Evolutionary conservation across 768 basidiomycete species (phyloP).

Genomic region (Leccinum disarticulatum): DNA sequence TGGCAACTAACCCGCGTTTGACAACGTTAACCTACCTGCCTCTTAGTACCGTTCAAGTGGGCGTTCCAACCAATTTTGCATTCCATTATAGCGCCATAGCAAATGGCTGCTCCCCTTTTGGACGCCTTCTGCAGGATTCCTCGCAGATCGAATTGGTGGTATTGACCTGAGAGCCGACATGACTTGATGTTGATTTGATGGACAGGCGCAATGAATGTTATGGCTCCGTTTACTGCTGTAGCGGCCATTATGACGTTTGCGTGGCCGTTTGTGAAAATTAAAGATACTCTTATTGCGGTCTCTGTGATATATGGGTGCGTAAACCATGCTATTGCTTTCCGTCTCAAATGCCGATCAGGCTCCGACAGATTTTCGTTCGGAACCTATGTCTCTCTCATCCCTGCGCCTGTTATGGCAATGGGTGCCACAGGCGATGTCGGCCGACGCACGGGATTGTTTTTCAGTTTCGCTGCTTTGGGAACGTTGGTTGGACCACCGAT

Average conservation of each 20-base stretch:
- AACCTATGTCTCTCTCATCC: slow-evolving; percentile 45
- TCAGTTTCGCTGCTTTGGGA: slow-evolving; percentile 59
- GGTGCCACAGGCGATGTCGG: slow-evolving; percentile 50
- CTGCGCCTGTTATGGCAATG: no score
- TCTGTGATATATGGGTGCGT: slow-evolving; percentile 65
- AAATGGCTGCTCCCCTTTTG: slow-evolving; percentile 64
- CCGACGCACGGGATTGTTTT: slow-evolving; percentile 61
- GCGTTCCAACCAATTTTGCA: slow-evolving; percentile 48
- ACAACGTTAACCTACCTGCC: slow-evolving; percentile 67
- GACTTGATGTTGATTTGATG: background rate
- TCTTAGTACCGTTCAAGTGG: slow-evolving; percentile 50
- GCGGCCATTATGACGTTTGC: slow-evolving; percentile 60
- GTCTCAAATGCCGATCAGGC: no score
- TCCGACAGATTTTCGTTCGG: slow-evolving; percentile 56
- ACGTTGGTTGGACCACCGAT: slow-evolving; percentile 71
- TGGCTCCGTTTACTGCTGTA: slow-evolving; percentile 60
- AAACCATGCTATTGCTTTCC: background rate
- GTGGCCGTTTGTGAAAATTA: slow-evolving; percentile 65
- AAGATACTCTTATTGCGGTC: slow-evolving; percentile 46
- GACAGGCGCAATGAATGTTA: slow-evolving; percentile 63
- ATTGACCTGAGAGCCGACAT: background rate
- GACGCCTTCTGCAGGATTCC: slow-evolving; percentile 54
- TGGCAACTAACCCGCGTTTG: background rate
- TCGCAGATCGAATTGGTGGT: slow-evolving; percentile 56
- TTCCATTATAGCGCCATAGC: slow-evolving; percentile 69